Conservation (phyloP, 495 filamentous ascomycete genomes). For the Cercophora sp. region DNA sequence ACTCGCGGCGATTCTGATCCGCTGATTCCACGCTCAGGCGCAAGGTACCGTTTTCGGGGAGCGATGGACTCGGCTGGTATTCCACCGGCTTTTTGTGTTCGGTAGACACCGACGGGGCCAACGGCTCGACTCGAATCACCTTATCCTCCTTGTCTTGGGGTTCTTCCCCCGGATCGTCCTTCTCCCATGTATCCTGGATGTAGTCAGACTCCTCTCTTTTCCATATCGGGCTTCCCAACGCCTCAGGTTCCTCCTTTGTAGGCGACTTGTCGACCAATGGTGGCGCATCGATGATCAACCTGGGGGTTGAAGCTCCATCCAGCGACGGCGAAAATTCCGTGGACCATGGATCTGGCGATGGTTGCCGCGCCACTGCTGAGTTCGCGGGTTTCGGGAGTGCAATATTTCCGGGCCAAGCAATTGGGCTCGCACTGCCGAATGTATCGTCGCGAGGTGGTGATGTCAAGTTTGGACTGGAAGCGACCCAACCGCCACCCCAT, state of each 20-base stretch:
- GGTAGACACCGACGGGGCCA: too few relatives aligned
- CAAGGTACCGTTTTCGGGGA: too few relatives aligned
- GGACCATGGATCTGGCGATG: conserved; percentile 53
- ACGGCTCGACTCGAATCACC: too few relatives aligned
- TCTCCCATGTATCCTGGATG: background rate
- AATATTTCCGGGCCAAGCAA: conserved; percentile 40
- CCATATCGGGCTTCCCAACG: background rate
- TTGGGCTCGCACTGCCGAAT: conserved; percentile 31
- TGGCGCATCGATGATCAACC: background rate
- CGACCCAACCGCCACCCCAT: conserved; percentile 36
- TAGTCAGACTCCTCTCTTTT: too few relatives aligned
- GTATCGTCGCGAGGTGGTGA: conserved; percentile 26
- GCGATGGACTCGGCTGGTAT: too few relatives aligned
- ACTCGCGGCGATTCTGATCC: conserved; percentile 16
- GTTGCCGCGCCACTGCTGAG: conserved; percentile 36
- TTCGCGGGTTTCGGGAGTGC: conserved; percentile 24
- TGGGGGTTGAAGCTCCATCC: background rate
- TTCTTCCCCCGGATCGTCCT: background rate
- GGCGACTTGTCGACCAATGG: background rate
- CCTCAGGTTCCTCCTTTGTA: background rate
- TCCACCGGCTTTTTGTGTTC: too few relatives aligned
- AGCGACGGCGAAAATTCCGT: conserved; percentile 26
- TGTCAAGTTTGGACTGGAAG: conserved; percentile 31
- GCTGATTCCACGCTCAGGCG: conserved; percentile 19
- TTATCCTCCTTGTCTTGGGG: background rate